Base-by-base conservation (phyloP, 2,329 filamentous ascomycete species). In the Triangularia setosa region DNA sequence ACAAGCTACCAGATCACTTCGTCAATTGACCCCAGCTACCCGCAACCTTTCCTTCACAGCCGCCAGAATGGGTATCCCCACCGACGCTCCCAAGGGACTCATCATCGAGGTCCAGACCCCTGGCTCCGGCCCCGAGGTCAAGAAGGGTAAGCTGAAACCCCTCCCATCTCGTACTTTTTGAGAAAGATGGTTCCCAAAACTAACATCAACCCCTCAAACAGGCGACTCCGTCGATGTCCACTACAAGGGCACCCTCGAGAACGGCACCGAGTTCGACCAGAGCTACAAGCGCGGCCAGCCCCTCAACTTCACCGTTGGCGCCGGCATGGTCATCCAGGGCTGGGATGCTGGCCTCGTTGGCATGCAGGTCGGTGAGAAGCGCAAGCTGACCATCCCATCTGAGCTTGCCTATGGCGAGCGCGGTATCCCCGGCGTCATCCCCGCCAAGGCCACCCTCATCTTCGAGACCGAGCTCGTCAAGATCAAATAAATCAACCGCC, bases 281-380 rank as follows among this genome's bases (percentile, higher is more conserved):
- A 72, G 71, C 68, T 68, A 66, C 60, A 62, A 71, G 60, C 71
- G 71, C 28, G 58, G 62, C 23, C 6, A 55, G 8, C 70, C 71
- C 12, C 90, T 72, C 54, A 58, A 58, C 40, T 72, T 72, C 69
- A 68, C 55, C 4, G 69, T 68, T 48, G 71, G 71, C 57, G 3
- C 57, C 11, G 71, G 71, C 44, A 65, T 69, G 63, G 71, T 72
- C 58, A 72, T 72, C 67, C 65, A 70, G 68, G 71, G 71, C 64
- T 72, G 71, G 71, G 71, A 72, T 16, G 63, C 70, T 65, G 71
- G 71, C 40, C 70, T 72, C 21, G 64, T 72, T 18, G 70, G 70
- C 64, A 72, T 72, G 71, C 71, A 72, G 70, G 53, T 71, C 23
- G 71, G 71, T 60, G 71, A 72, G 70, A 69, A 72, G 71, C 71